Evolutionary conservation across 352 stramenopile species (phyloP).

Genomic region (Phytophthora nicotianae): DNA sequence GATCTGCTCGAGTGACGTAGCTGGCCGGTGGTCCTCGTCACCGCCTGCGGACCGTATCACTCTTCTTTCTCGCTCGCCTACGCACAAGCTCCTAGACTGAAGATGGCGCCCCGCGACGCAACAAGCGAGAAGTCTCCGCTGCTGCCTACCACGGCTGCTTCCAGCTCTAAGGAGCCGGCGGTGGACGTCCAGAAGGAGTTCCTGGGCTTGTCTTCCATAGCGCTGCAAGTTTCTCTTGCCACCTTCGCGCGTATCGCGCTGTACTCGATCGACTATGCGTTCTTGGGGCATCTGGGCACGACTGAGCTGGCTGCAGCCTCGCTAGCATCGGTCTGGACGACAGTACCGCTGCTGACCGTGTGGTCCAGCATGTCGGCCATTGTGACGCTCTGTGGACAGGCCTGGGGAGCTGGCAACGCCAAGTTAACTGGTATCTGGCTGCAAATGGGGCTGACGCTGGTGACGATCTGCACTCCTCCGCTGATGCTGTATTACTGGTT

Average conservation of each 20-base stretch:
- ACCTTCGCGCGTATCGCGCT: constrained; percentile 75
- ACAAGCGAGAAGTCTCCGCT: constrained; percentile 30
- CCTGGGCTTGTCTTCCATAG: constrained; percentile 60
- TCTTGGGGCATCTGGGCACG: constrained; percentile 72
- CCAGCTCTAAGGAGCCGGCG: constrained; percentile 20
- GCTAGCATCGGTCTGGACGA: constrained; percentile 72
- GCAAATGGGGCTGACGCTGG: constrained; percentile 57
- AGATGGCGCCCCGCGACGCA: constrained; percentile 23
- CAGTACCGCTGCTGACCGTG: constrained; percentile 62
- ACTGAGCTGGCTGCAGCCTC: constrained; percentile 69
- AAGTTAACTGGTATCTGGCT: constrained; percentile 71
- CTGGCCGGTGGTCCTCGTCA: constrained; percentile 1
- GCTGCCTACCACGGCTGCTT: constrained; percentile 12
- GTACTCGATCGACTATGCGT: constrained; percentile 78
- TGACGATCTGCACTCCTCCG: constrained; percentile 25
- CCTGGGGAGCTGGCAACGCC: constrained; percentile 65
- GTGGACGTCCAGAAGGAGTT: constrained; percentile 61
- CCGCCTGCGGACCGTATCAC: constrained; percentile 8
- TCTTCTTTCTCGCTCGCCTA: constrained; percentile 6
- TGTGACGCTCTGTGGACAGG: constrained; percentile 76
- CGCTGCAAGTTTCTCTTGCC: constrained; percentile 71
- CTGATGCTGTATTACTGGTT: constrained; percentile 42
- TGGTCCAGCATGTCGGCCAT: constrained; percentile 73
- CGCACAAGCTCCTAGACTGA: constrained; percentile 10
- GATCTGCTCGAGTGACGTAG: constrained; percentile 9